Evolutionary conservation across 2,329 filamentous ascomycete genomes (phyloP), one percentile per base, ranked within the genome.

Genomic region (Dryadomyces quercivorus): DNA sequence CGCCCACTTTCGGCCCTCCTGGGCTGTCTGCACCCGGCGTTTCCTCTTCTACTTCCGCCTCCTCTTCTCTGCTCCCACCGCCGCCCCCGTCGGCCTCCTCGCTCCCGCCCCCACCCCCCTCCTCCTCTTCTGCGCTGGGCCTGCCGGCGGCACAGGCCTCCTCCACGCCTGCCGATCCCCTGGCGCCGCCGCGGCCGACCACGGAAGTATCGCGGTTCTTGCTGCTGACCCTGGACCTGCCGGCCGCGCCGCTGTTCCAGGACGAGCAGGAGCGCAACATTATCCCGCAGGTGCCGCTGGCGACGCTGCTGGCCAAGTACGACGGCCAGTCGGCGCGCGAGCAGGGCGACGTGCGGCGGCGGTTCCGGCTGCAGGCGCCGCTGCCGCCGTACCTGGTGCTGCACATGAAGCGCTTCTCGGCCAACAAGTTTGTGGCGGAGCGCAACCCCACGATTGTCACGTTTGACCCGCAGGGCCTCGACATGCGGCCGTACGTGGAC

Each of bases 371-470:
- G 5, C 73, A 95, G 50, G 91, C 95, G 64, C 93, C 93, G 0
- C 76, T 98, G 0, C 93, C 93, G 0, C 92, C 91, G 0, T 97
- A 86, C 66, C 81, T 98, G 18, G 75, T 93, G 53, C 89, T 98
- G 72, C 92, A 98, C 72, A 85, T 97, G 73, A 97, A 97, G 73
- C 89, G 93, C 62, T 98, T 98, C 76, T 88, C 85, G 61, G 84
- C 86, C 61, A 98, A 98, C 75, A 95, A 96, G 68, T 98, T 98
- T 65, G 88, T 98, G 20, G 81, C 86, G 2, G 92, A 97, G 71
- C 86, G 93, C 51, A 98, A 98, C 68, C 93, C 92, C 1, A 98
- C 93, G 10, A 98, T 98, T 64, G 93, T 98, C 59, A 97, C 92
- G 0, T 98, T 97, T 69, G 88, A 92, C 59, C 85, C 88, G 5